Percentiles rank a stretch among this genome's conserved stretches.
Evolutionary conservation across 148 eudicot genomes (phyloP).

Genomic region (Vaccinium darrowii): DNA sequence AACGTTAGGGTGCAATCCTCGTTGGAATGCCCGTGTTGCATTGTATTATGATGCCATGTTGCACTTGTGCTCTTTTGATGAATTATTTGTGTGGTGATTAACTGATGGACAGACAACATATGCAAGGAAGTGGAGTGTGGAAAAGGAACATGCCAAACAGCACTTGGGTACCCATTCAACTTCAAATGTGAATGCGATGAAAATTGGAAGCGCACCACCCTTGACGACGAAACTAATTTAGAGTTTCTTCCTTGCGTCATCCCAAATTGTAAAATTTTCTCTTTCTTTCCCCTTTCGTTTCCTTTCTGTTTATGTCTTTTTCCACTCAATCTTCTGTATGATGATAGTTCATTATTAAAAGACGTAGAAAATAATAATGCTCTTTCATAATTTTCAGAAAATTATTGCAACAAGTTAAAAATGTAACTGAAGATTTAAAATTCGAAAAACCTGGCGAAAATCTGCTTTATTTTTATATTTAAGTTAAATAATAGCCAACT

Average conservation of each 20-base stretch:
- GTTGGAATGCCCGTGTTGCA: too few relatives aligned
- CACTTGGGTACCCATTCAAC: conserved; percentile 37
- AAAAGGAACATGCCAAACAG: conserved; percentile 53
- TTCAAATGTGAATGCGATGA: conserved; percentile 55
- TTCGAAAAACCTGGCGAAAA: not conserved
- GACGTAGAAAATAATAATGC: not conserved
- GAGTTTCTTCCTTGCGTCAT: conserved; percentile 65
- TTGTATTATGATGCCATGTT: too few relatives aligned
- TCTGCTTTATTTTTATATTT: not conserved
- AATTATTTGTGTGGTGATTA: not conserved
- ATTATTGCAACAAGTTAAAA: not conserved
- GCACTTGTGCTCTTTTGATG: not conserved
- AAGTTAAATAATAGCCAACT: too few relatives aligned
- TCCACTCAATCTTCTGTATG: not conserved
- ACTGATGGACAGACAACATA: conserved; percentile 28
- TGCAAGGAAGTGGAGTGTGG: conserved; percentile 60
- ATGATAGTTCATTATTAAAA: not conserved
- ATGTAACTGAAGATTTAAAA: too few relatives aligned
- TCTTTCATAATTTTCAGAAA: not conserved
- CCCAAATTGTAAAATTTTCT: conserved; percentile 48
- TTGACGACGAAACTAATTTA: conserved; percentile 33
- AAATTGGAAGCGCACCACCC: conserved; percentile 58
- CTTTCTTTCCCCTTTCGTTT: not conserved
- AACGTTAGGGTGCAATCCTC: too few relatives aligned
- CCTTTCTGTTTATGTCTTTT: not conserved